Evolutionary conservation across 768 basidiomycete species (phyloP), one percentile per base, ranked within the genome.

Genomic region (Pleurotus giganteus): DNA sequence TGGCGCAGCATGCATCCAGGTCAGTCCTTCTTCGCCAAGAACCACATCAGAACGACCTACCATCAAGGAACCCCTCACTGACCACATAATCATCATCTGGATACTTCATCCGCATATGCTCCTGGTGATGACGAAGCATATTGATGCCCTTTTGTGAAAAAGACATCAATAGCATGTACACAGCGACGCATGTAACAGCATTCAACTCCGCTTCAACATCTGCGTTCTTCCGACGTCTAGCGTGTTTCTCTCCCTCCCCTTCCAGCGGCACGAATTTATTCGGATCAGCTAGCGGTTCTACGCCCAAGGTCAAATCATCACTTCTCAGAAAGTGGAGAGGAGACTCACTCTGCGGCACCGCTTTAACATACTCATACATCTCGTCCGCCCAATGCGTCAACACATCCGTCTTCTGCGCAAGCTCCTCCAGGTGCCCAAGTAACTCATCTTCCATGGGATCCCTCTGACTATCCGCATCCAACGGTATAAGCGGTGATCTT

Each of bases 401-500:
- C 50, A 95, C 94, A 57, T 91, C 86, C 29, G 96, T 96, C 79
- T 98, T 99, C 77, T 97, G 92, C 29, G 95, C 96, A 2, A 95
- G 74, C 59, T 95, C 90, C 65, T 98, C 96, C 39, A 98, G 73
- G 17, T 73, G 69, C 2, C 77, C 82, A n/a, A 97, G 72, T n/a
- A 97, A 69, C 57, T 84, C 83, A 57, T 96, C 91, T 61, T 97
- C 94, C 60, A 89, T 73, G 1, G 86, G 87, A 62, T 90, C 87
- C 17, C 80, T 69, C 57, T 76, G 73, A 4, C 65, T 72, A 43
- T 76, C 77, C 4, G 70, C 72, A 46, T 76, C 79, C 47, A 74
- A 57, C 9, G 77, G 63, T 36, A 87, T 74, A 26, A 86, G 75
- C 43, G 81, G 84, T 6, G 77, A 73, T 34, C 84, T 73, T 27